Evolutionary conservation across 768 basidiomycete species (phyloP).

Genomic region (Harrya chromipes): DNA sequence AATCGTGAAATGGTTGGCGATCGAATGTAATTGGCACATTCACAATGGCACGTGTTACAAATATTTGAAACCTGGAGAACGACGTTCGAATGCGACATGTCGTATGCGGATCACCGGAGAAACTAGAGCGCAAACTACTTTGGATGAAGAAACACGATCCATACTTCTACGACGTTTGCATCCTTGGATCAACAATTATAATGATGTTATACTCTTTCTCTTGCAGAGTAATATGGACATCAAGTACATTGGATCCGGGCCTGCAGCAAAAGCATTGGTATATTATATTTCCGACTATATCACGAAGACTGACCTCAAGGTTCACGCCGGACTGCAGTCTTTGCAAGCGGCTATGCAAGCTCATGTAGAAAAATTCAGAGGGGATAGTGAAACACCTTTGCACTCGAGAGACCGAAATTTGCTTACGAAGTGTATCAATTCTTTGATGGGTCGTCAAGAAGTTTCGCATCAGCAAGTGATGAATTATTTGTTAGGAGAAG

Average conservation of each 20-base stretch:
- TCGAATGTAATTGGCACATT: neutral
- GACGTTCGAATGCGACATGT: neutral
- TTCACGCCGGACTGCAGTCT: neutral
- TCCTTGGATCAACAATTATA: conserved; percentile 13
- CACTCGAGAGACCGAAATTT: no score
- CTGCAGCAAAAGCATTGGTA: conserved; percentile 27
- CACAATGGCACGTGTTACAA: neutral
- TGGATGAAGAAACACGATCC: neutral
- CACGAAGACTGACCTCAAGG: conserved; percentile 21
- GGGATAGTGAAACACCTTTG: no score
- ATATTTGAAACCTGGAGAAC: neutral
- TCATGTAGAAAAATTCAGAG: no score
- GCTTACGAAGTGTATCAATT: conserved; percentile 9
- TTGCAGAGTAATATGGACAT: conserved; percentile 30
- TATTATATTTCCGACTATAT: conserved; percentile 38
- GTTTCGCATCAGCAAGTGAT: conserved; percentile 30
- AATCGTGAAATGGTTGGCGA: neutral
- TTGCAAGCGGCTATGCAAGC: neutral
- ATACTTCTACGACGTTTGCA: no score
- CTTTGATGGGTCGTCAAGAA: conserved; percentile 24
- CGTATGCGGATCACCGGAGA: neutral
- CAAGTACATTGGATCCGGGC: conserved; percentile 30
- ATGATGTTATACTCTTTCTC: conserved; percentile 12
- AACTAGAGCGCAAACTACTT: neutral
- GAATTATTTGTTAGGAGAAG: conserved; percentile 27